A percentile compares a stretch with the other conserved stretches of the same genome.
Evolutionary conservation across 2,329 filamentous ascomycete species (phyloP).

Genomic region (Trichoderma oligosporum): DNA sequence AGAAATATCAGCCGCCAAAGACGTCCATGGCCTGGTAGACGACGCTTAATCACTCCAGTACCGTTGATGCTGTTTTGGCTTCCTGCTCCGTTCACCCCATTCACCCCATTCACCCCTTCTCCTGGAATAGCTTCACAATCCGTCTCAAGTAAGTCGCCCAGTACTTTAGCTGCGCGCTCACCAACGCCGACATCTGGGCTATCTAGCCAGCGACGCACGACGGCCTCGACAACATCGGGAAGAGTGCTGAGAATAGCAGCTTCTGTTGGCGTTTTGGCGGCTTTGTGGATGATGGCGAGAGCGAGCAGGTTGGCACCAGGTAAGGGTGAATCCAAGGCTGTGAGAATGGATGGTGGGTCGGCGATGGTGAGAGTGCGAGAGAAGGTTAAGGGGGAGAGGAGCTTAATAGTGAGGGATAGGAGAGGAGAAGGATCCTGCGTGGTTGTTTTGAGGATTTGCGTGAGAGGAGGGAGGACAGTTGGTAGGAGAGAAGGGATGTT

Average conservation of each 20-base stretch:
- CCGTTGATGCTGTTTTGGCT: slow-evolving; percentile 28
- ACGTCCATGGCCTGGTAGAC: slow-evolving; percentile 46
- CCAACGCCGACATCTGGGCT: slow-evolving; percentile 53
- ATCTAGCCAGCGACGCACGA: slow-evolving; percentile 52
- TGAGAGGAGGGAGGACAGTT: slow-evolving; percentile 51
- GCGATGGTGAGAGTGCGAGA: slow-evolving; percentile 49
- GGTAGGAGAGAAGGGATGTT: slow-evolving; percentile 52
- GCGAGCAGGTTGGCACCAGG: slow-evolving; percentile 56
- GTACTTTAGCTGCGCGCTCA: slow-evolving; percentile 47
- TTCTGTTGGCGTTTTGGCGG: slow-evolving; percentile 45
- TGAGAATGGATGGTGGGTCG: slow-evolving; percentile 47
- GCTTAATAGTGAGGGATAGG: slow-evolving; percentile 52
- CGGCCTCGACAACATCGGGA: slow-evolving; percentile 44
- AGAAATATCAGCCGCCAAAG: slow-evolving; percentile 54
- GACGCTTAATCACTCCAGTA: slow-evolving; percentile 36
- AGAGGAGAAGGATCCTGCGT: slow-evolving; percentile 49
- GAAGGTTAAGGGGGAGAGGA: slow-evolving; percentile 53
- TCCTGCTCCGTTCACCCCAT: slow-evolving; percentile 24
- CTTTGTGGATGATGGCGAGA: slow-evolving; percentile 55
- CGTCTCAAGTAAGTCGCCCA: slow-evolving; percentile 53
- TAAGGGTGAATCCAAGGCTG: slow-evolving; percentile 51
- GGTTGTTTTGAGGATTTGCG: slow-evolving; percentile 49
- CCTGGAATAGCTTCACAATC: slow-evolving; percentile 45
- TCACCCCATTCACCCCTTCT: slow-evolving; percentile 27
- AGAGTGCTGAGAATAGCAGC: slow-evolving; percentile 49